Evolutionary conservation across 345 rosid genomes (phyloP), one percentile per base, ranked within the genome.

Genomic region (Sapria himalayana): DNA sequence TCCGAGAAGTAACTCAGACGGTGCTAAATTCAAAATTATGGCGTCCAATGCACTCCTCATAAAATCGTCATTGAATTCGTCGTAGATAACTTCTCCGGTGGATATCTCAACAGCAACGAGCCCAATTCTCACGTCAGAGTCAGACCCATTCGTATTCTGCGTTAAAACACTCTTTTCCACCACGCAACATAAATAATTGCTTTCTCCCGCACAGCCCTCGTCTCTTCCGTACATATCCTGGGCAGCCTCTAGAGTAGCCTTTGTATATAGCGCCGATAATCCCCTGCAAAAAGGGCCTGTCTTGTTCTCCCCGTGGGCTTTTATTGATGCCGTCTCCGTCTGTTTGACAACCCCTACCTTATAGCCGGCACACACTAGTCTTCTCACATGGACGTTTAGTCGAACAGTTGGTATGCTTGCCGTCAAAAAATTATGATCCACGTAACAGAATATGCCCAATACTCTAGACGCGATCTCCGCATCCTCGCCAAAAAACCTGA

Each of bases 361-460:
- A 49, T 78, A 63, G 2, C 97, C 94, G 3, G 79, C 92, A 29
- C 66, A 66, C 5, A 86, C 97, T 37, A 86, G 59, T 50, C 97
- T 70, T 46, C 91, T 72, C 51, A 78, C 76, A 18, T 86, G 85
- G 48, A 86, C 69, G 48, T 72, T 65, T 19, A 86, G 38, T 39
- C 97, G 78, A 70, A 78, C 74, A 49, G 93, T 78, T n/a, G 97
- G 97, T 14, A 86, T 42, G 42, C 91, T 76, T 13, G 97, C 97
- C 0, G 97, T 81, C 69, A 81, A 42, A 60, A 86, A 81, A 51
- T 52, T 81, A 46, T 53, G 97, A 51, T 82, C 76, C 58, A 59
- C 9, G 39, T 86, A 94, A n/a, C 92, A 76, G 27, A 67, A 86
- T 14, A 86, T 76, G 2, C 94, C 85, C 55, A 86, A 48, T 17